Percentiles rank a stretch among this genome's conserved stretches.
These are phyloP conservation scores for Colletotrichum horii DNA, from an alignment of 2,329 filamentous ascomycete genomes.

Conservation along the genomic window DNA sequence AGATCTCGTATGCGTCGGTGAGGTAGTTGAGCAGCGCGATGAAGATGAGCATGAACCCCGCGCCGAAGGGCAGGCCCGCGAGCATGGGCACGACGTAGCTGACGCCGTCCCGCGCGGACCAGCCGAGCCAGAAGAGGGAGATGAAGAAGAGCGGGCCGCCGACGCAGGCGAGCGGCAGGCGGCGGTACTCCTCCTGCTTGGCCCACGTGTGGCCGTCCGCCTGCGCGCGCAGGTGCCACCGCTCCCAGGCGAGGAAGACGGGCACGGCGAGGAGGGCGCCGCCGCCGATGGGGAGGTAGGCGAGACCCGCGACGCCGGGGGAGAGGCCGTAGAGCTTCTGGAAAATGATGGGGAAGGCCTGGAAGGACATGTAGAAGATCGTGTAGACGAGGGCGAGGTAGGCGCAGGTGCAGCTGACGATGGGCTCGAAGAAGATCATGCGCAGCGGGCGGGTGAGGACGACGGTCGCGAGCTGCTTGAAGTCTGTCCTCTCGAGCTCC, in stretches of 20 bases:
- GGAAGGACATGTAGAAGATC: slow-evolving; percentile 75
- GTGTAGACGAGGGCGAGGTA: slow-evolving; percentile 76
- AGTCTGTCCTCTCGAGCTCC: slow-evolving; percentile 64
- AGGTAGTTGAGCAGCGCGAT: slow-evolving; percentile 69
- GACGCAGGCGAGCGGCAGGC: slow-evolving; percentile 73
- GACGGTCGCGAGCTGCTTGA: slow-evolving; percentile 67
- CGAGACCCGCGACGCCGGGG: slow-evolving; percentile 68
- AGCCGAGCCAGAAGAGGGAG: slow-evolving; percentile 67
- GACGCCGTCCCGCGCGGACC: slow-evolving; percentile 53
- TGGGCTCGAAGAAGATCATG: slow-evolving; percentile 76
- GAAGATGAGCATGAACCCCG: slow-evolving; percentile 68
- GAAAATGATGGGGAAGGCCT: slow-evolving; percentile 77
- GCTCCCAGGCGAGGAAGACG: slow-evolving; percentile 64
- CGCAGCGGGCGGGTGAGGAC: slow-evolving; percentile 73
- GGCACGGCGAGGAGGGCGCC: slow-evolving; percentile 64
- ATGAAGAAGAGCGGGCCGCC: slow-evolving; percentile 68
- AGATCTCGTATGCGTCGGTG: slow-evolving; percentile 71
- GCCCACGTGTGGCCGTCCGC: slow-evolving; percentile 58
- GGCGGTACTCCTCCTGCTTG: slow-evolving; percentile 67
- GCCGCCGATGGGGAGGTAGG: slow-evolving; percentile 71
- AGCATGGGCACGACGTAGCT: slow-evolving; percentile 63
- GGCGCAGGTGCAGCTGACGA: slow-evolving; percentile 72
- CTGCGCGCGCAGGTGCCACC: slow-evolving; percentile 31
- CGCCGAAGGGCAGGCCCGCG: slow-evolving; percentile 65
- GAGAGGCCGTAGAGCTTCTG: slow-evolving; percentile 65